Percentiles rank a stretch among this genome's conserved stretches.
phyloP scores from a whole-genome alignment of 1,284 basidiomycete species.

The Dichomitus squalens region DNA sequence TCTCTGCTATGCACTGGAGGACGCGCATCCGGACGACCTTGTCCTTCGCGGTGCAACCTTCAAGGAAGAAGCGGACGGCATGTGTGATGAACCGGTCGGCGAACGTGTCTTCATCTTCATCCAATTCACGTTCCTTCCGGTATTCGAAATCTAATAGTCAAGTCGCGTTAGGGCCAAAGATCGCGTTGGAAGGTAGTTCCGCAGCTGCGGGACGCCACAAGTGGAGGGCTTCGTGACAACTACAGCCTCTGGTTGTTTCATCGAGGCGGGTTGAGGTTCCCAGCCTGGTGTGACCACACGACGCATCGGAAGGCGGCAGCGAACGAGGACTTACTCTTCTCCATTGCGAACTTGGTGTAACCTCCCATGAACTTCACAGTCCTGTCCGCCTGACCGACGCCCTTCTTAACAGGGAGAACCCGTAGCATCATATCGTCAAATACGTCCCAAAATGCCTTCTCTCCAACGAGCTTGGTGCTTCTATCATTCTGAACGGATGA shows the following conservation, averaged over 20 bases:
- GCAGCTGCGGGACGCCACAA: too few species aligned
- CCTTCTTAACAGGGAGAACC: slow-evolving; percentile 84
- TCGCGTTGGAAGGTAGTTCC: too few species aligned
- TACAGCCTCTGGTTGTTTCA: too few species aligned
- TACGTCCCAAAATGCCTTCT: slow-evolving; percentile 77
- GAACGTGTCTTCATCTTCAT: slow-evolving; percentile 72
- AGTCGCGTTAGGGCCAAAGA: not conserved
- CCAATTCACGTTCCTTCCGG: slow-evolving; percentile 40
- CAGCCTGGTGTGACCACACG: too few species aligned
- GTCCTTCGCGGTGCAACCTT: slow-evolving; percentile 88
- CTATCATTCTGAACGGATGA: slow-evolving; percentile 53
- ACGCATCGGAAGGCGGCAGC: too few species aligned
- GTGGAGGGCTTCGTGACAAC: too few species aligned
- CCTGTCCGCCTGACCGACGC: slow-evolving; percentile 77
- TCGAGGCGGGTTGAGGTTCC: too few species aligned
- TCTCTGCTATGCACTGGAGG: slow-evolving; percentile 78
- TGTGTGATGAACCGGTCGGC: slow-evolving; percentile 76
- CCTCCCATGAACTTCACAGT: slow-evolving; percentile 85
- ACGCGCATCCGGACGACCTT: slow-evolving; percentile 86
- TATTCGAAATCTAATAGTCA: slow-evolving; percentile 34
- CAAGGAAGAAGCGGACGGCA: slow-evolving; percentile 78
- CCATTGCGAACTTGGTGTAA: slow-evolving; percentile 80
- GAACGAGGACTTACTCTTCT: slow-evolving; percentile 61
- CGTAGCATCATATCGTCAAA: slow-evolving; percentile 77
- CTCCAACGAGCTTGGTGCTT: slow-evolving; percentile 70